phyloP scores from a whole-genome alignment of 805 yeast species.

The Saccharomycopsis malanga region DNA sequence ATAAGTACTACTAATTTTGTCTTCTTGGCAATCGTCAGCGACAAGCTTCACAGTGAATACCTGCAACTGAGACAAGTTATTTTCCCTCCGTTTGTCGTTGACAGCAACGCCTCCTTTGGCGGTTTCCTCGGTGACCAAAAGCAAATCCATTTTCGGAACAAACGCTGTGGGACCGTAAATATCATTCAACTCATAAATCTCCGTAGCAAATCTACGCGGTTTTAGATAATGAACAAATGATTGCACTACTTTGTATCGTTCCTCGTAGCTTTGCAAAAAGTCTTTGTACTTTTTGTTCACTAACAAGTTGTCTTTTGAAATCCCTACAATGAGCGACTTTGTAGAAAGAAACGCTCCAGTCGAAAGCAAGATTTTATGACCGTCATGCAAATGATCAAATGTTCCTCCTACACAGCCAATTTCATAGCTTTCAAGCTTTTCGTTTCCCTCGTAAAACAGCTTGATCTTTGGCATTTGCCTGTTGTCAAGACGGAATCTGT shows the following conservation, averaged over 20 bases:
- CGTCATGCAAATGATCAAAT: slow-evolving; percentile 93
- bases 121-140: slow-evolving; percentile 80
- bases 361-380: slow-evolving; percentile 81
- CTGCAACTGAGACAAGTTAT: slow-evolving; percentile 45
- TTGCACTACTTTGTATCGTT: slow-evolving; percentile 41
- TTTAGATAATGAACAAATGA: slow-evolving; percentile 43
- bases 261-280: slow-evolving; percentile 49
- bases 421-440: neutral
- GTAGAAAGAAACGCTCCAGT: slow-evolving; percentile 58
- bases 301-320: slow-evolving; percentile 71
- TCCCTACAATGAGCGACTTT: slow-evolving; percentile 61
- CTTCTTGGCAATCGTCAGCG: slow-evolving; percentile 55
- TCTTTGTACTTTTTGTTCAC: slow-evolving; percentile 69
- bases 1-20: slow-evolving; percentile 78
- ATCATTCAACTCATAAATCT: slow-evolving; percentile 64
- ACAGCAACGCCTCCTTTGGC: slow-evolving; percentile 64
- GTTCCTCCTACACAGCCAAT: slow-evolving; percentile 86
- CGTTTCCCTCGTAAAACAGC: neutral
- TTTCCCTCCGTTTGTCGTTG: slow-evolving; percentile 54
- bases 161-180: slow-evolving; percentile 92
- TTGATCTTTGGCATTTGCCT: neutral
- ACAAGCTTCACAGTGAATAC: slow-evolving; percentile 55
- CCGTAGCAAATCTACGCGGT: slow-evolving; percentile 31
- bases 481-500: neutral
- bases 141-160: slow-evolving; percentile 63